phyloP scores from a whole-genome alignment of 1,284 basidiomycete species.

The Sporisorium sorghi region DNA sequence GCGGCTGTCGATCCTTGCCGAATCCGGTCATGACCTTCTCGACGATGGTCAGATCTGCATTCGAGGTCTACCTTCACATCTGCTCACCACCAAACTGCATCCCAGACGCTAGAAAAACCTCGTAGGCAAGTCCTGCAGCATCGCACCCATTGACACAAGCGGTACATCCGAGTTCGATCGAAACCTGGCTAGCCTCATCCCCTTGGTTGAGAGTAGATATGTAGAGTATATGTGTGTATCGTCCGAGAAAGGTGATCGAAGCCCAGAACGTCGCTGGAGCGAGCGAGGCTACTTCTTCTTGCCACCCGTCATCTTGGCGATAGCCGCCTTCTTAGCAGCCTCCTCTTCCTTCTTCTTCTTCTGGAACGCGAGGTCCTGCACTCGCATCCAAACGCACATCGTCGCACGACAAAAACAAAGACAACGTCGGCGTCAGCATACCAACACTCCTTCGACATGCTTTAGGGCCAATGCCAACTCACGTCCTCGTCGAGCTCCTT shows the following conservation, averaged over 20 bases:
- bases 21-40: background rate
- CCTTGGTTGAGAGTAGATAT: background rate
- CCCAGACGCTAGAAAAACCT: background rate
- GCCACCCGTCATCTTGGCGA: slow-evolving; percentile 54
- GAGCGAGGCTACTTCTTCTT: slow-evolving; percentile 49
- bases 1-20: background rate
- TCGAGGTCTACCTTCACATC: background rate
- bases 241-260: background rate
- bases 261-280: background rate
- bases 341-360: slow-evolving; percentile 64
- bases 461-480: slow-evolving; percentile 16
- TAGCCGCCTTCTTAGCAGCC: slow-evolving; percentile 60
- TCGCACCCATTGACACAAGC: background rate
- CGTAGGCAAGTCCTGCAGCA: background rate
- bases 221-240: background rate
- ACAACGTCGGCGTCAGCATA: slow-evolving; percentile 5
- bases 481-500: slow-evolving; percentile 65
- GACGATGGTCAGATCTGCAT: background rate
- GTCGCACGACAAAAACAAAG: background rate
- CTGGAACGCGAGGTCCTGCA: slow-evolving; percentile 61
- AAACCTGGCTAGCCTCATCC: background rate
- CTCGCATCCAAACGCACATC: background rate
- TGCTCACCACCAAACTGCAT: background rate
- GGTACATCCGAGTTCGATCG: background rate
- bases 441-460: no score